These are phyloP conservation scores for Halteria grandinella DNA, from an alignment of 73 alveolate genomes.

Conservation along the genomic window DNA sequence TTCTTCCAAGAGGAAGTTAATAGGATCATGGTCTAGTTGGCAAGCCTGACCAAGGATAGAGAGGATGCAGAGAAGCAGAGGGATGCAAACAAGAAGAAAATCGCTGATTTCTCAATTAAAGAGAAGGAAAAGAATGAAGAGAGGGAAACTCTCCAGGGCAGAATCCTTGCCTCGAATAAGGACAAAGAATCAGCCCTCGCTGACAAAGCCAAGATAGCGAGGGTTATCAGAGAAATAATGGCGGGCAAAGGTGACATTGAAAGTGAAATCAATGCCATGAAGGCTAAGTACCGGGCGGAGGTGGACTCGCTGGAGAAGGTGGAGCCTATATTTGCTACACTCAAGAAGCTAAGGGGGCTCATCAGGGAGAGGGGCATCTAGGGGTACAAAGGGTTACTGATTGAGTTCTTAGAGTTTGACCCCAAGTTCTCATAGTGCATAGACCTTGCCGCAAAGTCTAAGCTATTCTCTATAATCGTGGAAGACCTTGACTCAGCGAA, in stretches of 20 bases:
- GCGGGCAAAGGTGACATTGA: conserved; percentile 36
- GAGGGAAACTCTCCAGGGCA: conserved; percentile 61
- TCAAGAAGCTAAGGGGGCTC: conserved; percentile 14
- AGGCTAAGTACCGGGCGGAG: conserved; percentile 15
- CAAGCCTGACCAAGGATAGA: conserved; percentile 30
- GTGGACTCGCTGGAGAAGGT: conserved; percentile 36
- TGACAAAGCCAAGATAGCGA: conserved; percentile 24
- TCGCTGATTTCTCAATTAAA: conserved; percentile 60
- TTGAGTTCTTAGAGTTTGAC: conserved; percentile 78
- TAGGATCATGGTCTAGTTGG: background rate
- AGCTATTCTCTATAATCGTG: conserved; percentile 78
- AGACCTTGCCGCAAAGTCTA: conserved; percentile 81
- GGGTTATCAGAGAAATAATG: conserved; percentile 25
- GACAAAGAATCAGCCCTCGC: conserved; percentile 57
- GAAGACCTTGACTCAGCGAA: conserved; percentile 86
- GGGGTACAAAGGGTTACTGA: conserved; percentile 81
- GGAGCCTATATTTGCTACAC: conserved; percentile 44
- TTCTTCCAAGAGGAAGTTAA: background rate
- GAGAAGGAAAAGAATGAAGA: conserved; percentile 69
- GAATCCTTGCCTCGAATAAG: conserved; percentile 52
- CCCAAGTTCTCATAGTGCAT: conserved; percentile 74
- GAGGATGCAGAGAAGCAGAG: conserved; percentile 56
- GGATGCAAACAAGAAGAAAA: conserved; percentile 65
- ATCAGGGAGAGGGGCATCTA: conserved; percentile 45
- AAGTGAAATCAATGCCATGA: conserved; percentile 27